Base-by-base conservation (phyloP, 2,329 filamentous ascomycete genomes). In the Seiridium unicorne region DNA sequence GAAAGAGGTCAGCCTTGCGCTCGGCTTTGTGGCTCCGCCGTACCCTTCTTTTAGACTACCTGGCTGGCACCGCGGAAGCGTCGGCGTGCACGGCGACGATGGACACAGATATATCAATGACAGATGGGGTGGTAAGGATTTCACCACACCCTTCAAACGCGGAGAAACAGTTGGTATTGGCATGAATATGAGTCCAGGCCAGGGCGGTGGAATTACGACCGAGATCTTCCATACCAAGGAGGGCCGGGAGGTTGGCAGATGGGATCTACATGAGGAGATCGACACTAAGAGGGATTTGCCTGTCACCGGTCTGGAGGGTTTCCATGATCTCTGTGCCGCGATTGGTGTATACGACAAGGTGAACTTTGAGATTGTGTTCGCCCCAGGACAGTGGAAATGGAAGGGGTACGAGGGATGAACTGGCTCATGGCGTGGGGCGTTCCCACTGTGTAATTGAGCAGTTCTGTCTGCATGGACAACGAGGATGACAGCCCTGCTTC, bases 51-150 rank as follows among this genome's bases (percentile, higher is more conserved):
- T 92, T 77, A 84, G 91, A 6, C 82, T 93, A 61, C 91, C 91
- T 0, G 91, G 91, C 2, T 94, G 91, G 91, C 89, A 95, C 70
- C 83, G 91, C 40, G 91, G 84, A 18, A 89, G 86, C 63, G 69
- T 93, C 11, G 91, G 81, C 1, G 85, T 94, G n/a, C 91, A 94
- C 71, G 87, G 89, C 51, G 91, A 94, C 72, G 91, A 94, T 72
- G 91, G 91, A 0, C 83, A 89, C 67, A 84, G 84, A 72, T 95
- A 89, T 71, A 81, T 92, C 67, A 92, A 93, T 70, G 89, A 94
- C 71, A 81, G 81, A 6, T 89, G 84, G 79, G 91, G 91, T 31
- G 91, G 91, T 18, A 84, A 84, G 63, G 79, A 86, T 59, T 93
- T 93, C 63, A 87, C 87, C 0, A 66, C 71, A 8, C 79, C 86